These are phyloP conservation scores for Euphrasia confusa DNA, from an alignment of 257 asterid species.

Conservation along the genomic window DNA sequence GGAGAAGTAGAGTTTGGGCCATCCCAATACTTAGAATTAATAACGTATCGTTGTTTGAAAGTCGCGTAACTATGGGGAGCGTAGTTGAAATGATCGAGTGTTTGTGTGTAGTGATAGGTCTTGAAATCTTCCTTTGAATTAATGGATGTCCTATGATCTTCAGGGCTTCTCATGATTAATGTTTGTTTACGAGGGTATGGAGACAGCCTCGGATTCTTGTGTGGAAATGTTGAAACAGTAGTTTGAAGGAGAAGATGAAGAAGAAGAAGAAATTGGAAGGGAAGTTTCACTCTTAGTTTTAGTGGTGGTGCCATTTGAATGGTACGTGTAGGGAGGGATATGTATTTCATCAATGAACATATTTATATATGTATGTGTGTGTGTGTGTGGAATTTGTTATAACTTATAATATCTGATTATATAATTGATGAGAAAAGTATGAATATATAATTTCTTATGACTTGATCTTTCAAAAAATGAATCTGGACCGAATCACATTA, in stretches of 20 bases:
- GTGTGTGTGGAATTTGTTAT: too few species aligned
- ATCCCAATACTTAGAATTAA: slow-evolving; percentile 51
- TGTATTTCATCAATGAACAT: too few species aligned
- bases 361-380: too few species aligned
- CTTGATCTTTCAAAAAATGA: too few species aligned
- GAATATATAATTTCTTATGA: too few species aligned
- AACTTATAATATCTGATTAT: too few species aligned
- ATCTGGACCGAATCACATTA: too few species aligned
- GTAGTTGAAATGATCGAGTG: slow-evolving; percentile 77
- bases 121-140: slow-evolving; percentile 27
- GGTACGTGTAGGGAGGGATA: not conserved
- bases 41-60: slow-evolving; percentile 51
- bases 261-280: slow-evolving; percentile 13
- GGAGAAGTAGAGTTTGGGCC: slow-evolving; percentile 48
- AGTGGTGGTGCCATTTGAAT: not conserved
- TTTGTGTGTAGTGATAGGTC: slow-evolving; percentile 50
- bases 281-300: not conserved
- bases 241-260: slow-evolving; percentile 4
- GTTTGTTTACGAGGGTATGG: slow-evolving; percentile 6
- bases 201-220: slow-evolving; percentile 30
- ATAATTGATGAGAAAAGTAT: too few species aligned
- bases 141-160: not conserved
- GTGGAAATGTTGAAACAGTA: slow-evolving; percentile 15
- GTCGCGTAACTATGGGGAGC: slow-evolving; percentile 54
- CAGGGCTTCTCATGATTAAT: not conserved